phyloP scores from a whole-genome alignment of 2,329 filamentous ascomycete genomes.

The Colletotrichum horii region DNA sequence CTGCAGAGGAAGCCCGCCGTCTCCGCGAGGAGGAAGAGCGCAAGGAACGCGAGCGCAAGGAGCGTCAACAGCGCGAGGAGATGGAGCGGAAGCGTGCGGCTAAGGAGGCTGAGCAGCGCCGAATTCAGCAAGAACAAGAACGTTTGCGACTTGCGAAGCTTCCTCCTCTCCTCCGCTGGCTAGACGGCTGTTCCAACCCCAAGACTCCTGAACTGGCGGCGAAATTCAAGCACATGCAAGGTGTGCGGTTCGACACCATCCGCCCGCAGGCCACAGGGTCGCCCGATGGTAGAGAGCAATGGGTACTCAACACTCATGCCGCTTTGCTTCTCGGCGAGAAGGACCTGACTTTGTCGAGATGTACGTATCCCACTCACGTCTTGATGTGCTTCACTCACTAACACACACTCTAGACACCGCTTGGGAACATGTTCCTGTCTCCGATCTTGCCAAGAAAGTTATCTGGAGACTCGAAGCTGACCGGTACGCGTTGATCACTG shows the following conservation, averaged over 20 bases:
- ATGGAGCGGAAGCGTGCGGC: constrained; percentile 54
- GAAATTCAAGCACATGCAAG: constrained; percentile 62
- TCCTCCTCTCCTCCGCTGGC: constrained; percentile 66
- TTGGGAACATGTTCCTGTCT: constrained; percentile 62
- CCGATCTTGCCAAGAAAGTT: constrained; percentile 58
- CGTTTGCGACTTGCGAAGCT: constrained; percentile 58
- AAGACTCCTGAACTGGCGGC: constrained; percentile 55
- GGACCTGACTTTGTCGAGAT: constrained; percentile 64
- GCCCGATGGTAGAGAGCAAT: constrained; percentile 65
- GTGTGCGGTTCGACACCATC: constrained; percentile 70
- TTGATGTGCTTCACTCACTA: not conserved
- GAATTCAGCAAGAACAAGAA: constrained; percentile 60
- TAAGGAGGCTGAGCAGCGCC: constrained; percentile 56
- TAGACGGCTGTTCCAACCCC: constrained; percentile 57
- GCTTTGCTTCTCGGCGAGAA: constrained; percentile 70
- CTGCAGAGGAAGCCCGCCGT: constrained; percentile 53
- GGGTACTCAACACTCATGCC: constrained; percentile 69
- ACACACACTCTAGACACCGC: constrained; percentile 51
- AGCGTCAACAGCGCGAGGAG: constrained; percentile 48
- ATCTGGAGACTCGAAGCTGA: constrained; percentile 66
- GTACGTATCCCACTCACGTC: constrained; percentile 43
- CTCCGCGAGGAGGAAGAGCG: constrained; percentile 59
- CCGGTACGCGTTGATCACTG: constrained; percentile 59
- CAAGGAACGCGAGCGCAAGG: constrained; percentile 53
- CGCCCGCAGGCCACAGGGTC: constrained; percentile 56